Evolutionary conservation across 1,284 basidiomycete genomes (phyloP), one percentile per base, ranked within the genome.

Genomic region (Grifola frondosa): DNA sequence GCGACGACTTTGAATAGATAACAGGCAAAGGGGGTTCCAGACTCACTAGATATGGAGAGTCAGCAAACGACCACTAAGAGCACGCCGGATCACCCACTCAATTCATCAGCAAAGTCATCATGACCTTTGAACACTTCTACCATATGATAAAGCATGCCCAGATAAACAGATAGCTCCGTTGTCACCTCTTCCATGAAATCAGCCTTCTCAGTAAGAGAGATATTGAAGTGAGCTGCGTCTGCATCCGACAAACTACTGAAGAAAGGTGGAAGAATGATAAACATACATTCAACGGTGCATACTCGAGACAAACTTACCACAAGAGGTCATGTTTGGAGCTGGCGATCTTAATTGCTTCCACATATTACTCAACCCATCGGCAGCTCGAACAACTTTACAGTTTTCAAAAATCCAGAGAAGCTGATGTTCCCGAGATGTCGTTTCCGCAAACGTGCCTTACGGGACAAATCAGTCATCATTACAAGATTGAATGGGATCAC

Each of bases 351-450:
- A 97, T 79, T 8, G 92, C 92, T 56, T 90, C 84, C 16, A 96
- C 80, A 97, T 86, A 42, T 78, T 81, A 53, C 81, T 84, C 10
- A 97, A 68, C 13, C 95, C 96, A 61, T 97, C 93, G 0, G 88
- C 85, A 19, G 77, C 74, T 42, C 94, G 78, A 2, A 98, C 85
- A 24, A 90, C 75, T 60, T 89, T 91, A 58, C 91, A 91, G 61
- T 98, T 98, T 65, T 96, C 88, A 48, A 92, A 88, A 54, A 99
- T 90, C 88, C 94, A 96, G 53, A 95, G 90, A 32, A 99, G 69
- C 63, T 99, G 97, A 63, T 97, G 87, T 57, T 97, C 92, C 0
- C 92, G 88, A 23, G 91, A 91, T 5, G 80, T 80, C 0, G 93
- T 94, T 65, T 97, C 93, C 3, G 82, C 88, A 61, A 97, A 99